Evolutionary conservation across 75 land plant genomes (phyloP).

Genomic region (Pinus albicaulis): DNA sequence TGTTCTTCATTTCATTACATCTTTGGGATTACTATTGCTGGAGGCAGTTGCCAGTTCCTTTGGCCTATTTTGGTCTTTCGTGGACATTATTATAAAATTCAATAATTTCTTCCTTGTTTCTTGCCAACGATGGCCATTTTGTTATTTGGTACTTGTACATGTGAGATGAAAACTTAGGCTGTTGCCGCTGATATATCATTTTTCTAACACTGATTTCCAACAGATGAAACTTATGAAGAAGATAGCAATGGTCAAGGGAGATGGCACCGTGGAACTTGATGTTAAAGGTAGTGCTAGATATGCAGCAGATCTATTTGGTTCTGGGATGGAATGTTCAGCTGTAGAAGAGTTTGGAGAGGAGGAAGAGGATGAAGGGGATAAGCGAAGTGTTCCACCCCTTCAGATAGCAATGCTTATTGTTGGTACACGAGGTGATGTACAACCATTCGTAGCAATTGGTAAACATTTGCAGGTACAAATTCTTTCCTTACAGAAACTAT

Average conservation of each 20-base stretch:
- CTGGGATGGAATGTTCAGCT: constrained; percentile 21
- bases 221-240: constrained; percentile 77
- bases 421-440: constrained; percentile 98
- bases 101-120: background rate
- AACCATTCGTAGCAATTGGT: constrained; percentile 96
- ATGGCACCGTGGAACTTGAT: constrained; percentile 91
- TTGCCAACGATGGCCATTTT: background rate
- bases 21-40: too few species aligned
- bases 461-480: constrained; percentile 77
- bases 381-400: constrained; percentile 62
- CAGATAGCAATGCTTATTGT: constrained; percentile 95
- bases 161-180: background rate
- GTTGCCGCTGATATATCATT: background rate
- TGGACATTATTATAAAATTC: too few species aligned
- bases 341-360: constrained; percentile 35
- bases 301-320: constrained; percentile 23
- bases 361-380: constrained; percentile 34
- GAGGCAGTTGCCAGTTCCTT: too few species aligned
- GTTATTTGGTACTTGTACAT: background rate
- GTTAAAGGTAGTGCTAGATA: constrained; percentile 54
- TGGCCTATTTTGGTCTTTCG: too few species aligned
- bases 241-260: constrained; percentile 80
- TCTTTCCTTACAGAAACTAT: background rate
- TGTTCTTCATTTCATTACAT: too few species aligned
- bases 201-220: constrained; percentile 3